Evolutionary conservation across 2,329 filamentous ascomycete species (phyloP).

Genomic region (Leptographium flavum): DNA sequence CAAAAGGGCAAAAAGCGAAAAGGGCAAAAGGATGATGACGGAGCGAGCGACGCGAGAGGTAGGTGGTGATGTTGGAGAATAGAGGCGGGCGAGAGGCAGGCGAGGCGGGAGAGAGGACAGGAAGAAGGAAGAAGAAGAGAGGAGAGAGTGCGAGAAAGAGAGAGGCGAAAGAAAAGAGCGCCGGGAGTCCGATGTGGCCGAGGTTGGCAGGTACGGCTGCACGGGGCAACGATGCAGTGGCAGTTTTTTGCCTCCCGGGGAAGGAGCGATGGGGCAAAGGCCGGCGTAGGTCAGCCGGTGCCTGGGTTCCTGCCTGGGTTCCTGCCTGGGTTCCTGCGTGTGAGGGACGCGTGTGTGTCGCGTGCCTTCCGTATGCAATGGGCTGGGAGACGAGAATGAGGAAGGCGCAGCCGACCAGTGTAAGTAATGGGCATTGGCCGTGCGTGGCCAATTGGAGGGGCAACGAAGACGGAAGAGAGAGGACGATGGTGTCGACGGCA

Average conservation of each 20-base stretch:
- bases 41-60: neutral
- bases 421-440: neutral
- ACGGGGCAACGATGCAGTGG: neutral
- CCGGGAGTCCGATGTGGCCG: neutral
- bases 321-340: neutral
- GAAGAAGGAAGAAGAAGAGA: neutral
- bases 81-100: too few relatives aligned
- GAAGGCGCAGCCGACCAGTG: neutral
- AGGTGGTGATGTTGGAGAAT: neutral
- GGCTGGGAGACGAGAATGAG: neutral
- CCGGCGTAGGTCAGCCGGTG: neutral
- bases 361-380: neutral
- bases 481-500: neutral
- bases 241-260: neutral
- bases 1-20: neutral
- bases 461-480: neutral
- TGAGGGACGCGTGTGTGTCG: neutral
- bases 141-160: neutral
- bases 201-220: neutral
- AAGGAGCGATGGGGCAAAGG: conserved; percentile 1
- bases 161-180: neutral
- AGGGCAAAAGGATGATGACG: neutral
- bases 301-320: neutral
- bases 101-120: neutral
- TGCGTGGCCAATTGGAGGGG: neutral